Conservation (phyloP, 331 rosid species). For the Saraca asoca region DNA sequence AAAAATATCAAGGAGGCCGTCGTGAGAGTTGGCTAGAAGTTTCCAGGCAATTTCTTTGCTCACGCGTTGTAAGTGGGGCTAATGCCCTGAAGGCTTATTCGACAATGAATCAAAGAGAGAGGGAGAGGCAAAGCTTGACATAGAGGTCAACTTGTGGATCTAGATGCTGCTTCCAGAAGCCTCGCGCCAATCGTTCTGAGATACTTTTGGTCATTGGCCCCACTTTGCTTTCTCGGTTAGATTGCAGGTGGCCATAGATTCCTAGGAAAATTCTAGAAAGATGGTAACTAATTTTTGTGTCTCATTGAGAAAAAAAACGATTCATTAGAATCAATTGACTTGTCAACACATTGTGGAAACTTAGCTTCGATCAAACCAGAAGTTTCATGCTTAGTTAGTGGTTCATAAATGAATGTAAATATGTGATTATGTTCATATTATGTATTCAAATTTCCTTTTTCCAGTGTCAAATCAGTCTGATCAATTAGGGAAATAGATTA, state of each 20-base stretch:
- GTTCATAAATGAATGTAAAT: too few species aligned
- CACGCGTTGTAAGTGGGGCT: constrained; percentile 1
- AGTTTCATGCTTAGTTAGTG: too few species aligned
- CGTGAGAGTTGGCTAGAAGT: constrained; percentile 28
- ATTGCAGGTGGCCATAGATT: constrained; percentile 37
- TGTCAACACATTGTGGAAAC: neutral
- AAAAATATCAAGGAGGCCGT: constrained; percentile 23
- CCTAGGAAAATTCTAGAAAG: constrained; percentile 39
- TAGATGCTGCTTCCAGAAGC: neutral
- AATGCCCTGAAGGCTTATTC: too few species aligned
- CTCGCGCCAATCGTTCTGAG: too few species aligned
- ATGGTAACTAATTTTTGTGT: neutral
- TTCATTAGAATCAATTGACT: constrained; percentile 24
- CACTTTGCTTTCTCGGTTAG: constrained; percentile 30
- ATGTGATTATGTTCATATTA: too few species aligned
- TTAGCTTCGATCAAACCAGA: too few species aligned
- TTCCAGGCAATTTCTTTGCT: constrained; percentile 26
- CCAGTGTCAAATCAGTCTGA: too few species aligned
- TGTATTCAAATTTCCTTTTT: too few species aligned
- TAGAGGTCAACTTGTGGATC: neutral
- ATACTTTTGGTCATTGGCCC: too few species aligned
- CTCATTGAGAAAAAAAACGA: neutral
- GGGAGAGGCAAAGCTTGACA: constrained; percentile 19
- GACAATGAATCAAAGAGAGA: constrained; percentile 11
- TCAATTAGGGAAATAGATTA: too few species aligned